Evolutionary conservation across 768 basidiomycete species (phyloP).

Genomic region (Mrakia hoshinonis): DNA sequence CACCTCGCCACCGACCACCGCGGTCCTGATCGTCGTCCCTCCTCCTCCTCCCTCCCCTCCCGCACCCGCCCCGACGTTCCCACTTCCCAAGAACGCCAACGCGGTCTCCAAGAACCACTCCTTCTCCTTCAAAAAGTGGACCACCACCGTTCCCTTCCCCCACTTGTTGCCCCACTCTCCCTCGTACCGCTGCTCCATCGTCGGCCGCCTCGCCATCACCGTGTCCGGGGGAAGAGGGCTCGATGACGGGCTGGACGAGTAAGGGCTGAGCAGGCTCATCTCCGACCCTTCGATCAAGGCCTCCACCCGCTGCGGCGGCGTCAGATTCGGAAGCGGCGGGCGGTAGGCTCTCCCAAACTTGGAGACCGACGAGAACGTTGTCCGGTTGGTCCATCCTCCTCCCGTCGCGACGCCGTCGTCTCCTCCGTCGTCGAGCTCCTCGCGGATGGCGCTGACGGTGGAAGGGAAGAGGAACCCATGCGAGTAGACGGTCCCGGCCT

Average conservation of each 20-base stretch:
- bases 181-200: slow-evolving; percentile 21
- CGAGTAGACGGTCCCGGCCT: slow-evolving; percentile 86
- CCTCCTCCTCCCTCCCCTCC: neutral
- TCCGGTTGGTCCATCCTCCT: neutral
- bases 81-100: slow-evolving; percentile 50
- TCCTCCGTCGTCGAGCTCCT: slow-evolving; percentile 31
- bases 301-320: slow-evolving; percentile 65
- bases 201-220: slow-evolving; percentile 26
- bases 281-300: slow-evolving; percentile 86
- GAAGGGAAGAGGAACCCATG: slow-evolving; percentile 95
- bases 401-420: neutral
- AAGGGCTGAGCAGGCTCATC: slow-evolving; percentile 50
- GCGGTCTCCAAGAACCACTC: slow-evolving; percentile 96
- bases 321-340: slow-evolving; percentile 59
- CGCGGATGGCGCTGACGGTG: slow-evolving; percentile 61
- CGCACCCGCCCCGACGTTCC: neutral
- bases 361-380: slow-evolving; percentile 70
- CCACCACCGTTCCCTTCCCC: slow-evolving; percentile 69
- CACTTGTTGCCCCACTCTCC: slow-evolving; percentile 20
- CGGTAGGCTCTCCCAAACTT: slow-evolving; percentile 70
- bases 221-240: slow-evolving; percentile 15
- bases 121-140: slow-evolving; percentile 95
- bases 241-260: slow-evolving; percentile 10
- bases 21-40: neutral
- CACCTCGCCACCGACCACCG: neutral